Conservation (phyloP, 2,329 filamentous ascomycete species). For the Calcarisporium arbuscula region DNA sequence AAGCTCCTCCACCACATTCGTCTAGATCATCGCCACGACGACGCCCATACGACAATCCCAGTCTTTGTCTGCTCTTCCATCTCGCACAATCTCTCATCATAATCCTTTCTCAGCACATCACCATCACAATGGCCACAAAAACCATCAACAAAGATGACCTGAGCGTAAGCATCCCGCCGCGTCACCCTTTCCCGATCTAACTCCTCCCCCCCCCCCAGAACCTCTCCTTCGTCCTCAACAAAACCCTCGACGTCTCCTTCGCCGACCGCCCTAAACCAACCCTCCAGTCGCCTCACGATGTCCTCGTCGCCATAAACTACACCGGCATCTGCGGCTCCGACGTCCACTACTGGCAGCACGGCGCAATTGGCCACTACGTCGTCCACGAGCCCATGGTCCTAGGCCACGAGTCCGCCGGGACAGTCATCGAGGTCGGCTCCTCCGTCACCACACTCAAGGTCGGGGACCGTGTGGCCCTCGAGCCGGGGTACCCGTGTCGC, state of each 20-base stretch:
- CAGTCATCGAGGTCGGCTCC: conserved; percentile 4
- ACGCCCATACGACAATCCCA: no score
- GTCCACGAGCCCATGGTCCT: conserved; percentile 72
- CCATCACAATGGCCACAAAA: conserved; percentile 16
- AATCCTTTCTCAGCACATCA: not conserved
- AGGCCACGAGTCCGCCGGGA: conserved; percentile 7
- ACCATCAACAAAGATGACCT: conserved; percentile 20
- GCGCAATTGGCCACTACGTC: conserved; percentile 79
- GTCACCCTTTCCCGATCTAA: not conserved
- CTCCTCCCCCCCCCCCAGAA: conserved; percentile 53
- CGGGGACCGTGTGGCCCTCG: conserved; percentile 5
- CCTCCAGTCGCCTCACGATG: conserved; percentile 62
- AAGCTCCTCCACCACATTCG: no score
- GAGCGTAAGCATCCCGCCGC: conserved; percentile 19
- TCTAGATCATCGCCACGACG: no score
- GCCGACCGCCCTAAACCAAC: conserved; percentile 69
- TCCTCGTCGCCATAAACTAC: conserved; percentile 75
- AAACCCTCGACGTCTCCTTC: conserved; percentile 64
- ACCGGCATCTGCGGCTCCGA: conserved; percentile 87
- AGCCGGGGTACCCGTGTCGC: no score
- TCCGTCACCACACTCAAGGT: conserved; percentile 1
- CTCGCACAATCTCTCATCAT: no score
- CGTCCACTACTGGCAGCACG: conserved; percentile 82
- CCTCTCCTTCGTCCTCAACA: conserved; percentile 78
- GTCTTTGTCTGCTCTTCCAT: no score